Conservation (phyloP, 305 asterid species). For the Rubia tinctorum region DNA sequence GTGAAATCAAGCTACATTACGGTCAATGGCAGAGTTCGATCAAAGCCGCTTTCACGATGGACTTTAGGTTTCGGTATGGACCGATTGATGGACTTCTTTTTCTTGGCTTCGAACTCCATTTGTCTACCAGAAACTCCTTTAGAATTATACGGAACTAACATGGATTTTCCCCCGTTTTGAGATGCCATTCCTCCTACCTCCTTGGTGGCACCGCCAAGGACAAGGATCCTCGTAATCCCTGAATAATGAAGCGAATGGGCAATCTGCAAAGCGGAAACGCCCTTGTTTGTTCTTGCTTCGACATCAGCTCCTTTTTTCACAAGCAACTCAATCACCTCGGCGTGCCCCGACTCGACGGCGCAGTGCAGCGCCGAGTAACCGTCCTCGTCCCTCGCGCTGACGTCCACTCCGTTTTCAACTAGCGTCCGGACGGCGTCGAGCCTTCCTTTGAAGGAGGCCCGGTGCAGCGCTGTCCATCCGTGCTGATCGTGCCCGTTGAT, state of each 20-base stretch:
- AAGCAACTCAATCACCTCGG: constrained; percentile 58
- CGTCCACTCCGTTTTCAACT: constrained; percentile 54
- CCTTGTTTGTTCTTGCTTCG: constrained; percentile 59
- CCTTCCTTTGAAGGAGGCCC: constrained; percentile 72
- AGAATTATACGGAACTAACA: neutral
- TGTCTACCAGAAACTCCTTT: constrained; percentile 31
- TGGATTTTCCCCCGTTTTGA: constrained; percentile 15
- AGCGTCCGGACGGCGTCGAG: constrained; percentile 45
- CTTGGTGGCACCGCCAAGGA: constrained; percentile 42
- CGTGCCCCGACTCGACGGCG: constrained; percentile 69
- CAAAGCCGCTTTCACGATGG: constrained; percentile 50
- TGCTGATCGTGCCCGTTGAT: constrained; percentile 68
- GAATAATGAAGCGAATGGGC: constrained; percentile 54
- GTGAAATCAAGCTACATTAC: constrained; percentile 30
- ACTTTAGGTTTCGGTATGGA: constrained; percentile 31
- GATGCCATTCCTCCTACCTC: constrained; percentile 27
- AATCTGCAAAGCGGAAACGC: constrained; percentile 53
- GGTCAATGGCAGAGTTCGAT: constrained; percentile 36
- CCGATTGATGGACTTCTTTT: constrained; percentile 36
- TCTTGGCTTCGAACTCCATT: constrained; percentile 27
- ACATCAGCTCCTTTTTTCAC: constrained; percentile 70
- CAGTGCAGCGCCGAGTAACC: constrained; percentile 79
- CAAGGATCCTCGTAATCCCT: constrained; percentile 58
- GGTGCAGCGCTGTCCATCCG: constrained; percentile 74
- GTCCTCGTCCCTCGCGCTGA: constrained; percentile 54